Base-by-base conservation (phyloP, 2,329 filamentous ascomycete species). In the Xylariaceae sp. region DNA sequence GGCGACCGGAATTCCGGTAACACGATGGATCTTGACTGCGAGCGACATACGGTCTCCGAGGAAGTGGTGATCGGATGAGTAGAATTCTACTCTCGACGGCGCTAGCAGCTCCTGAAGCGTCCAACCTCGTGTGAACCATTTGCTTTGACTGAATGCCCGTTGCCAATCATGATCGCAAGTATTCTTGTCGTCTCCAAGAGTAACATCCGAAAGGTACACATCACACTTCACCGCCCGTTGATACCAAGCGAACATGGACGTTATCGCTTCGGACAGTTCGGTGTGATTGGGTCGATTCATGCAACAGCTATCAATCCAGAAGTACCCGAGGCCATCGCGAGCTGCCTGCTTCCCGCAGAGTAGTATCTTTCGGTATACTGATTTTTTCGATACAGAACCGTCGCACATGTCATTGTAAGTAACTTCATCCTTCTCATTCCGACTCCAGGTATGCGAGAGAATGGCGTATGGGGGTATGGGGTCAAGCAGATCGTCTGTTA, bases 211-310 rank as follows among this genome's bases (percentile, higher is more conserved):
- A 31, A 45, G 13, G 18, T 45, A 45, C 16, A 45, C 42, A 16
- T 33, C 31, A 33, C 22, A 45, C 18, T 45, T 33, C 14, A 16
- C 5, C 9, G 42, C 31, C 14, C 34, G 31, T 12, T 33, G 16
- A 33, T 45, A 45, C 42, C 42, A 45, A 16, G n/a, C 18, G 42
- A 45, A 45, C 42, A 45, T 45, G 22, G 22, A 45, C 16, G n/a
- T n/a, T n/a, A n/a, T n/a, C n/a, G n/a, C n/a, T n/a, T n/a, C n/a
- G n/a, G n/a, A n/a, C 11, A 43, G 42, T n/a, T 43, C 42, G 42
- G 42, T 11, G 4, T 28, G 42, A 13, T 43, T 43, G 11, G 42
- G 5, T 3, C 17, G 11, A 28, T 43, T n/a, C 11, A 43, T 43
- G 42, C 42, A 43, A 43, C 42, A 43, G n/a, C n/a, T n/a, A n/a